A percentile compares a stretch with the other conserved stretches of the same genome.
Evolutionary conservation across 2,329 filamentous ascomycete species (phyloP).

Genomic region (Parascedosporium putredinis): DNA sequence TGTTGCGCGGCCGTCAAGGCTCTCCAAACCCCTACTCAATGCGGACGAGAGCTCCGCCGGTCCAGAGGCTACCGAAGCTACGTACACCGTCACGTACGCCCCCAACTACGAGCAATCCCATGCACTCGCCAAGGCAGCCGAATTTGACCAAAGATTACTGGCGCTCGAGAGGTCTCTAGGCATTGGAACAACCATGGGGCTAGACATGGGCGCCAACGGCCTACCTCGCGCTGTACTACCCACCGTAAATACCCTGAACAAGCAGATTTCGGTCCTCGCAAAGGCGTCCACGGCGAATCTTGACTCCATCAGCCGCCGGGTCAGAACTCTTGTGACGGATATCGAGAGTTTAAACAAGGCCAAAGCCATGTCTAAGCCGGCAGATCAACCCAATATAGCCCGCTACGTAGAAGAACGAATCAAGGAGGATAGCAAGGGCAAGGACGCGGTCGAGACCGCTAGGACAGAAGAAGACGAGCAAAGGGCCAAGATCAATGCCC

Average conservation of each 20-base stretch:
- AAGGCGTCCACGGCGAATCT: constrained; percentile 62
- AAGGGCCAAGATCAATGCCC: constrained; percentile 75
- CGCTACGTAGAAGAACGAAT: neutral
- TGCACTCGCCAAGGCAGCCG: constrained; percentile 67
- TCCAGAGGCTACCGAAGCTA: constrained; percentile 25
- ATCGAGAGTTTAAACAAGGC: constrained; percentile 61
- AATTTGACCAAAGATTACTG: constrained; percentile 75
- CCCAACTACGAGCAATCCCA: constrained; percentile 57
- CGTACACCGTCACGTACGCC: constrained; percentile 55
- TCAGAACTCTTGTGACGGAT: constrained; percentile 61
- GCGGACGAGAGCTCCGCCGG: neutral
- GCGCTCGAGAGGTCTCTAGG: constrained; percentile 75
- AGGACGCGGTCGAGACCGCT: constrained; percentile 49
- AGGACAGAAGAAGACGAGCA: constrained; percentile 58
- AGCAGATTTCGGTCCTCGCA: constrained; percentile 66
- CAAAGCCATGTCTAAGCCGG: constrained; percentile 18
- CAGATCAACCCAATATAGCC: neutral
- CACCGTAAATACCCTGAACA: constrained; percentile 69
- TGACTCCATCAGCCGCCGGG: constrained; percentile 59
- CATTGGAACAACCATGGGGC: constrained; percentile 57
- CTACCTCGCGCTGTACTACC: constrained; percentile 64
- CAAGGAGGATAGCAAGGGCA: constrained; percentile 21
- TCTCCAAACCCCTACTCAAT: constrained; percentile 4
- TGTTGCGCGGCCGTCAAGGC: neutral
- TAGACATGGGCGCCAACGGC: constrained; percentile 47